Percentiles rank a stretch among this genome's conserved stretches.
Conservation (phyloP, 192 early-diverging fungal genomes). For the Coemansia sp. region DNA sequence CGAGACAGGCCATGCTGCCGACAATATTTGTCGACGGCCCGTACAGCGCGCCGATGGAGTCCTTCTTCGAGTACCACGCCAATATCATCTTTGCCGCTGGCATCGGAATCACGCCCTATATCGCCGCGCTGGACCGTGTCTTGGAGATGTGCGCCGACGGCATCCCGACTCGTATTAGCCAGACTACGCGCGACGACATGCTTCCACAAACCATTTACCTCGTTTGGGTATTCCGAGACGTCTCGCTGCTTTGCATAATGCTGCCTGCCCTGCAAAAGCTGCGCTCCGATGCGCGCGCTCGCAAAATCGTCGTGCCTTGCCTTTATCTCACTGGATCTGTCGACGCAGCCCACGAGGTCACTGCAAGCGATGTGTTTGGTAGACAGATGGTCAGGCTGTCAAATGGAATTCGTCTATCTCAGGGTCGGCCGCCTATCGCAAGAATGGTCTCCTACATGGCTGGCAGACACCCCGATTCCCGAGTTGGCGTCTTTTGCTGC, state of each 20-base stretch:
- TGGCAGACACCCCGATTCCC: constrained; percentile 38
- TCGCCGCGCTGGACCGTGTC: constrained; percentile 44
- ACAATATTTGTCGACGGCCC: constrained; percentile 72
- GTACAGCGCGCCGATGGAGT: constrained; percentile 70
- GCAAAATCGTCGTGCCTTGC: constrained; percentile 45
- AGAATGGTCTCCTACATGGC: constrained; percentile 48
- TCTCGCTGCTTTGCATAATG: constrained; percentile 33
- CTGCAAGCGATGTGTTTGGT: constrained; percentile 48
- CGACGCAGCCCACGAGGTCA: constrained; percentile 28
- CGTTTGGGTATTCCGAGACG: constrained; percentile 50
- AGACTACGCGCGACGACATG: constrained; percentile 37
- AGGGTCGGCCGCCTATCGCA: constrained; percentile 36
- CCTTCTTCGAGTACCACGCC: constrained; percentile 72
- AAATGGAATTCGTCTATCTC: constrained; percentile 48
- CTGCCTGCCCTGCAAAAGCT: constrained; percentile 30
- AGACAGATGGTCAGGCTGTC: constrained; percentile 42
- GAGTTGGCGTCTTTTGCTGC: constrained; percentile 49
- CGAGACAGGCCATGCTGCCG: constrained; percentile 50
- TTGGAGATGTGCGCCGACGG: constrained; percentile 35
- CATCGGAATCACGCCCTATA: constrained; percentile 78
- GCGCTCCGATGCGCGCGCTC: constrained; percentile 30
- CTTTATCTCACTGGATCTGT: constrained; percentile 41
- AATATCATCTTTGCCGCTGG: constrained; percentile 73
- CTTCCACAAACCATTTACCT: constrained; percentile 44
- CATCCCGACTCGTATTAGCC: constrained; percentile 41